Evolutionary conservation across 768 basidiomycete species (phyloP), one percentile per base, ranked within the genome.

Genomic region (Calocybe cyanea): DNA sequence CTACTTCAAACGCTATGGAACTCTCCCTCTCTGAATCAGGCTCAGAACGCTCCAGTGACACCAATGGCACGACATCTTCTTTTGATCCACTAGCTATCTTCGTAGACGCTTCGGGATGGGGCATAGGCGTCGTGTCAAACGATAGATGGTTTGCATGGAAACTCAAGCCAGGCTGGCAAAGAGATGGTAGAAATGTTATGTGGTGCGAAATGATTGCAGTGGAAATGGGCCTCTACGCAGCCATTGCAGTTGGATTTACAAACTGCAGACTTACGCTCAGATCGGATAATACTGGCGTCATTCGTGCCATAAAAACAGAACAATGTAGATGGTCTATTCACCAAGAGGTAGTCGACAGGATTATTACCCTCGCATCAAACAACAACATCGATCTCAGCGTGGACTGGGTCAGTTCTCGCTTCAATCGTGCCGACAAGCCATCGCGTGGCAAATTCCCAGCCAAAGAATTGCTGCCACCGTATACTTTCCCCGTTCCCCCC

Each of bases 151-250:
- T 67, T 0, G 64, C 73, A 0, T 76, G 71, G 74, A 51, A 58
- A 20, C 55, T 74, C 13, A 56, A 43, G 14, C 34, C 48, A 0
- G 64, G 65, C 4, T 69, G 67, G 65, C 50, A 55, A 13, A 28
- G 38, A 3, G 42, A 58, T 0, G 58, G 60, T 6, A 33, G 66
- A 6, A 55, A 66, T 44, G 75, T 71, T n/a, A 64, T 65, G 4
- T 76, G 74, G 73, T 69, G 66, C 0, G 74, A 75, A 53, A 66
- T 73, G 58, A 62, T 69, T 0, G 73, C 69, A 0, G 58, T 73
- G 1, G 72, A 75, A 41, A 55, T 76, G 1, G 72, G 68, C 0
- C 25, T 75, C 0, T 59, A 58, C 1, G 57, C 65, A 1, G 32
- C 69, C 5, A 52, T 69, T 3, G 49, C 63, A 0, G 38, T 57